Base-by-base conservation (phyloP, 2,329 filamentous ascomycete genomes). In the Leptographium radiaticola region DNA sequence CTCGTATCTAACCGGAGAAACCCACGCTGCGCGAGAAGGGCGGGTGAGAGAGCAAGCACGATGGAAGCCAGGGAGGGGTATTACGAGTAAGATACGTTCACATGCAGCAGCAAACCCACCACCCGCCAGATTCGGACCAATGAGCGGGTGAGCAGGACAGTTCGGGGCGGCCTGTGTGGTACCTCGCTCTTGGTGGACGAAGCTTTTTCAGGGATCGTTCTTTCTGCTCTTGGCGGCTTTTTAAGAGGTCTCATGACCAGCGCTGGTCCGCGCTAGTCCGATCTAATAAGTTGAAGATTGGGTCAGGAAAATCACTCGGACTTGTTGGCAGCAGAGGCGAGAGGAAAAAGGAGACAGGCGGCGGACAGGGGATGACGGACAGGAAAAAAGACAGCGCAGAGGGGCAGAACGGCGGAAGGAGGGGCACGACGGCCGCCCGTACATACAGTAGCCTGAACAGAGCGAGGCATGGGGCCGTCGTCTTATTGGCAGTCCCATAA, bases 161-260 rank as follows among this genome's bases (percentile, higher is more conserved):
- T 40, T 30, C 49, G 25, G 25, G 25, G 40, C 45, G 39, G 36
- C 7, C 44, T 49, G 52, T 50, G 52, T 50, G 52, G 55, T 56
- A 56, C 55, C 55, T 56, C 43, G 45, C 46, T 43, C 49, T 53
- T 39, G 25, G 33, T 33, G 43, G 36, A 31, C 36, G 50, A 52
- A 52, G 50, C 39, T 46, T 55, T 55, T 39, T 51, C 51, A 53
- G 50, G 52, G 54, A 55, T 55, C 50, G 47, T 51, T 53, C 40
- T 45, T 55, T 38, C 49, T 51, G 25, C 34, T 16, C 42, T 51
- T 51, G 46, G 46, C 49, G 48, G 48, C 42, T 49, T 52, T 55
- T 53, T 55, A 8, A 45, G 51, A 50, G 57, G 57, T 58, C 57
- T 57, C 57, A 58, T 58, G 57, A 58, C 57, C 57, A 33, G 20